Conservation (phyloP, 2,329 filamentous ascomycete genomes). For the Aspergillus hortae region DNA sequence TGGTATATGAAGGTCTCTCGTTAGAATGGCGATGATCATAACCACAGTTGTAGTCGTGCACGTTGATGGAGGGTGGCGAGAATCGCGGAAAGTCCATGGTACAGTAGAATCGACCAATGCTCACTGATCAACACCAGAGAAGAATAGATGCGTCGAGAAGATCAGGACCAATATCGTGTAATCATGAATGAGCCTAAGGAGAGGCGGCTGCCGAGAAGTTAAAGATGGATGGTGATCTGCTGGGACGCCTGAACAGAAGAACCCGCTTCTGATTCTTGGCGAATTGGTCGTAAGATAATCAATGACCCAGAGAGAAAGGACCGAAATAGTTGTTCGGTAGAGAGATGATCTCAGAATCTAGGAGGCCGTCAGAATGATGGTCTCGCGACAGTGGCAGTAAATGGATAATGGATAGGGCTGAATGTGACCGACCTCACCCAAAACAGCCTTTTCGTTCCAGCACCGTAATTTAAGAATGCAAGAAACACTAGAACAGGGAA, state of each 20-base stretch:
- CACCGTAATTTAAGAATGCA: background rate
- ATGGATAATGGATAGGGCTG: background rate
- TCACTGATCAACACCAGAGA: constrained; percentile 13
- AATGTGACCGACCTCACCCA: background rate
- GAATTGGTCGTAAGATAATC: background rate
- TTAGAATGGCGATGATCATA: constrained; percentile 30
- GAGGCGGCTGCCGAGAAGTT: background rate
- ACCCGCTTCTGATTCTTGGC: constrained; percentile 16
- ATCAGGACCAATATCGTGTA: background rate
- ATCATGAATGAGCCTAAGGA: constrained; percentile 5
- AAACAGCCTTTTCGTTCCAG: background rate
- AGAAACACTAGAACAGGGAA: background rate
- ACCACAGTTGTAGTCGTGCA: constrained; percentile 37
- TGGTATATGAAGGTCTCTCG: constrained; percentile 37
- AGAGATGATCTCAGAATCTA: background rate
- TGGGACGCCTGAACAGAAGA: constrained; percentile 14
- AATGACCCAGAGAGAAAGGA: background rate
- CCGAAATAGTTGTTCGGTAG: background rate
- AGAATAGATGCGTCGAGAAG: background rate
- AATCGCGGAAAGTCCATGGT: constrained; percentile 46
- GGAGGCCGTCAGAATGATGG: background rate
- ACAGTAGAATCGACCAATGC: constrained; percentile 22
- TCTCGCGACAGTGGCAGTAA: background rate
- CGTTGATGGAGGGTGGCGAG: constrained; percentile 41
- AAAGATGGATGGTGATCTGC: background rate